These are phyloP conservation scores for Trichomonas vaginalis DNA, from an alignment of 208 protist species.

Conservation along the genomic window DNA sequence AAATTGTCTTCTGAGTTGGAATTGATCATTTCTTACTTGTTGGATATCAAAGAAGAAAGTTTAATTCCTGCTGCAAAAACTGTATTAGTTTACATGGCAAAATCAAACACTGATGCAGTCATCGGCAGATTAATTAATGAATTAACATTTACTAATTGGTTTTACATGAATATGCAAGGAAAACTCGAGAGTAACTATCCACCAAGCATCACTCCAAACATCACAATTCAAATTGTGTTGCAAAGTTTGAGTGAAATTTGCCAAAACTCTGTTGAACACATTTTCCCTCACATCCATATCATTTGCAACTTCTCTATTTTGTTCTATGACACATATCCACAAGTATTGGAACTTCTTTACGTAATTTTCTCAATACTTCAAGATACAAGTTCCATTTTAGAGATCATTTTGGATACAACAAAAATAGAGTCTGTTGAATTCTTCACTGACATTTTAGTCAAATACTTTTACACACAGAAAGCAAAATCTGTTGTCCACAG, in stretches of 20 bases:
- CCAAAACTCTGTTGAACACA: neutral
- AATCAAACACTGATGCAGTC: neutral
- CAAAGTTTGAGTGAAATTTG: neutral
- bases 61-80: neutral
- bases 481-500: neutral
- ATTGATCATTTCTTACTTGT: neutral
- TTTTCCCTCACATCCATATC: neutral
- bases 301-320: neutral
- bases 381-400: neutral
- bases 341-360: neutral
- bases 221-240: neutral
- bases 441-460: neutral
- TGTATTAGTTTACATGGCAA: neutral
- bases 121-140: neutral
- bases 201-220: neutral
- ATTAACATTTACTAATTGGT: neutral
- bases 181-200: neutral
- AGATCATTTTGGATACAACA: neutral
- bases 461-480: neutral
- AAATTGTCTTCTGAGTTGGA: neutral
- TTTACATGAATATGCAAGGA: neutral
- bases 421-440: neutral
- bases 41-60: neutral
- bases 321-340: neutral
- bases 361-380: neutral